These are phyloP conservation scores for Saturnispora quitensis DNA, from an alignment of 805 yeast species.

Conservation along the genomic window DNA sequence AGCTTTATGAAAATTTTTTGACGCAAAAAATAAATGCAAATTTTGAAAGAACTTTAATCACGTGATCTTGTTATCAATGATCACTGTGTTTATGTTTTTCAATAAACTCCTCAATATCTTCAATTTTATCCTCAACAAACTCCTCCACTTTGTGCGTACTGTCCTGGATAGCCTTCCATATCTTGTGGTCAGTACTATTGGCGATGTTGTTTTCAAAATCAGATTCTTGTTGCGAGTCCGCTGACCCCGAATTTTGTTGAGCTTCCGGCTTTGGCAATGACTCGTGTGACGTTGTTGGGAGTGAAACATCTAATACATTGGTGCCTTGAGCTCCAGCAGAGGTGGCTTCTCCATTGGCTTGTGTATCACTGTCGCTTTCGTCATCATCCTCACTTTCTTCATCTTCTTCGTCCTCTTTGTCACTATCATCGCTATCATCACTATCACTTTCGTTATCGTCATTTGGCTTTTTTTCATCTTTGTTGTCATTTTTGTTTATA, in stretches of 20 bases:
- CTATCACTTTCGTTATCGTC: slow-evolving; percentile 9
- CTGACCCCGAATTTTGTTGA: background rate
- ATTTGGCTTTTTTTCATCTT: background rate
- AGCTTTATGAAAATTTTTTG: background rate
- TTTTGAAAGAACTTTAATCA: background rate
- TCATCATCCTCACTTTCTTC: slow-evolving; percentile 2
- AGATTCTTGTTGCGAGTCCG: background rate
- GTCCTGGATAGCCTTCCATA: background rate
- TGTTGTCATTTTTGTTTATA: background rate
- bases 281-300: background rate
- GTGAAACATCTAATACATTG: background rate
- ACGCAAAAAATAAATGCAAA: background rate
- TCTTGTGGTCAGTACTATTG: background rate
- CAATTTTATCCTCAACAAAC: background rate
- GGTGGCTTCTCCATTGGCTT: background rate
- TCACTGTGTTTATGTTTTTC: background rate
- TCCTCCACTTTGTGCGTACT: slow-evolving; percentile 5
- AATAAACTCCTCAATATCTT: background rate
- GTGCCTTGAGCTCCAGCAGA: background rate
- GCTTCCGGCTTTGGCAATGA: background rate
- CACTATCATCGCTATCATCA: background rate
- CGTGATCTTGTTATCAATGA: background rate
- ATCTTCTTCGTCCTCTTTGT: background rate
- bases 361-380: background rate
- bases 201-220: background rate